Evolutionary conservation across 768 basidiomycete genomes (phyloP).

Genomic region (Lactarius trivialis): DNA sequence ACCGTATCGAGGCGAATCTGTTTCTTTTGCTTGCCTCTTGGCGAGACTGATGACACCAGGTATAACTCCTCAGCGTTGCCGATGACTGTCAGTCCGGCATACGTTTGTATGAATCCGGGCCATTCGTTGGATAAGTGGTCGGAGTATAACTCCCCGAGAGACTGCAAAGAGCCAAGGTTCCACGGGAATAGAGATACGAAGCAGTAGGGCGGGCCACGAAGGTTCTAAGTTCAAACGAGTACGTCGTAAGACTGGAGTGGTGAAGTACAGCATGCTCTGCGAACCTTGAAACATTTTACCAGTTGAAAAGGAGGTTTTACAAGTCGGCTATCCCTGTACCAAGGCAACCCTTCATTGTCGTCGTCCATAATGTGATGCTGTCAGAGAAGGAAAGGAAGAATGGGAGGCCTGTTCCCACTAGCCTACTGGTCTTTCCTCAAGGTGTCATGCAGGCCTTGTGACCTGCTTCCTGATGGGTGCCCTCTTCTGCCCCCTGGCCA

Average conservation of each 20-base stretch:
- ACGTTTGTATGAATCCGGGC: neutral
- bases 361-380: constrained; percentile 29
- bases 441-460: no score
- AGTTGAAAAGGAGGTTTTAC: constrained; percentile 38
- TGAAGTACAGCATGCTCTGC: constrained; percentile 24
- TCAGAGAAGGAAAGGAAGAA: constrained; percentile 79
- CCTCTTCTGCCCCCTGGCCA: neutral
- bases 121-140: constrained; percentile 9
- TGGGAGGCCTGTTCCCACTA: constrained; percentile 60
- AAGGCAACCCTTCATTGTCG: constrained; percentile 6
- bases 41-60: constrained; percentile 3
- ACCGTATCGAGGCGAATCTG: constrained; percentile 13
- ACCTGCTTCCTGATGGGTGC: constrained; percentile 91
- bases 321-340: constrained; percentile 33
- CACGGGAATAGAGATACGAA: constrained; percentile 25
- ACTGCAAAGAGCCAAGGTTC: neutral
- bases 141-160: neutral
- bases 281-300: constrained; percentile 38
- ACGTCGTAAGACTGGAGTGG: constrained; percentile 20
- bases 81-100: constrained; percentile 8
- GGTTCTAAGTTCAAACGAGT: constrained; percentile 38
- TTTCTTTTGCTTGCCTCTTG: constrained; percentile 6
- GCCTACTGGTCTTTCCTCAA: constrained; percentile 69
- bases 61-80: constrained; percentile 16
- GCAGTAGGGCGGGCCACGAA: constrained; percentile 36